phyloP scores from a whole-genome alignment of 331 rosid species.

The Cydonia oblonga region DNA sequence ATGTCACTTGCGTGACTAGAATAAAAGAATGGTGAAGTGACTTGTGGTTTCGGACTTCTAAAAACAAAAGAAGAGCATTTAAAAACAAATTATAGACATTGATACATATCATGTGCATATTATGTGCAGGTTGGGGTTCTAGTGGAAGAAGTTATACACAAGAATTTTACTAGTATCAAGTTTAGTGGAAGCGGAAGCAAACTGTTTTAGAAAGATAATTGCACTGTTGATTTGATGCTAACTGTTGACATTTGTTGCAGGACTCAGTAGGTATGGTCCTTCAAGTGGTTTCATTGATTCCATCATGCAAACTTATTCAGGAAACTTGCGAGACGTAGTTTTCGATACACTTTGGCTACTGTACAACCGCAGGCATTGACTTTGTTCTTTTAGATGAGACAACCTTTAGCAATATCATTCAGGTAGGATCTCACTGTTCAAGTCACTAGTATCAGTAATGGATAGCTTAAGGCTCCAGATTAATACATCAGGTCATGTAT shows the following conservation, averaged over 20 bases:
- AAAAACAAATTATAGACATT: conserved; percentile 50
- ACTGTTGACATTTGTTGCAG: conserved; percentile 86
- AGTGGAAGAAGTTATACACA: conserved; percentile 77
- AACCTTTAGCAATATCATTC: conserved; percentile 54
- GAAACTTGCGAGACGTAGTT: conserved; percentile 71
- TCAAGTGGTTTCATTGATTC: conserved; percentile 67
- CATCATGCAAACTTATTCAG: conserved; percentile 65
- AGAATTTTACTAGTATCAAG: conserved; percentile 77
- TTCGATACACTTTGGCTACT: conserved; percentile 84
- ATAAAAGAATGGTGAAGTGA: conserved; percentile 55
- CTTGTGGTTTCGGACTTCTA: conserved; percentile 58
- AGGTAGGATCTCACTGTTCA: conserved; percentile 40
- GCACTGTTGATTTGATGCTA: conserved; percentile 46
- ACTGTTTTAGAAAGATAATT: conserved; percentile 52
- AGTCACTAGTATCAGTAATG: conserved; percentile 13
- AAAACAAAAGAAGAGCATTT: conserved; percentile 60
- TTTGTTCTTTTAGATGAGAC: conserved; percentile 62
- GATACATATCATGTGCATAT: conserved; percentile 59
- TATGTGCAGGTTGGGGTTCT: conserved; percentile 93
- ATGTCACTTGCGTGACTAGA: conserved; percentile 37
- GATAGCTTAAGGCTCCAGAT: conserved; percentile 7
- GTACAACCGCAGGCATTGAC: conserved; percentile 69
- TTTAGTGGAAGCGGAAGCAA: conserved; percentile 81
- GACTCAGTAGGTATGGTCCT: conserved; percentile 81
- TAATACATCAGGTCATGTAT: conserved; percentile 2